Conservation (phyloP, 2,329 filamentous ascomycete genomes). For the Cladosporium sp. region DNA sequence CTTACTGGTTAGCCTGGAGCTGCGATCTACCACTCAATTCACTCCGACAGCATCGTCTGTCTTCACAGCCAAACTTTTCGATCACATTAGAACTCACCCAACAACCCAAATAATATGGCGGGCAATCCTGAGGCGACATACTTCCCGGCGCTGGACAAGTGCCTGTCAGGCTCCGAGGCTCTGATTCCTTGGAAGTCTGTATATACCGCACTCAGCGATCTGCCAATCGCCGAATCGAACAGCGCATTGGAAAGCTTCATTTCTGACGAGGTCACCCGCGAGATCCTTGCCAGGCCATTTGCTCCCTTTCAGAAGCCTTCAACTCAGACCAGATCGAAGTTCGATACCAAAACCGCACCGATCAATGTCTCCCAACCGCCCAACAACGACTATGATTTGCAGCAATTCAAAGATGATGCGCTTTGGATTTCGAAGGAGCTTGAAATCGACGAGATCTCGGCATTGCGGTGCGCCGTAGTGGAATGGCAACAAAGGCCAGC, state of each 20-base stretch:
- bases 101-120: background rate
- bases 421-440: slow-evolving; percentile 79
- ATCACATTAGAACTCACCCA: background rate
- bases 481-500: slow-evolving; percentile 81
- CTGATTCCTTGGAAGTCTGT: slow-evolving; percentile 66
- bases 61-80: slow-evolving; percentile 4
- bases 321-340: slow-evolving; percentile 62
- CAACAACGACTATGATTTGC: slow-evolving; percentile 66
- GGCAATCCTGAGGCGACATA: slow-evolving; percentile 47
- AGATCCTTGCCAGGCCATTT: slow-evolving; percentile 65
- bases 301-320: slow-evolving; percentile 56
- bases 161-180: slow-evolving; percentile 73
- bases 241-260: slow-evolving; percentile 62
- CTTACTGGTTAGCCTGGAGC: background rate
- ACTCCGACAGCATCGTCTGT: background rate
- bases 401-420: slow-evolving; percentile 78
- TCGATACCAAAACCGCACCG: slow-evolving; percentile 80
- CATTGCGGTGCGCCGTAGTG: slow-evolving; percentile 72
- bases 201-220: slow-evolving; percentile 51
- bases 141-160: slow-evolving; percentile 80
- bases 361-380: slow-evolving; percentile 73
- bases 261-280: slow-evolving; percentile 62
- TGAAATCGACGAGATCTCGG: slow-evolving; percentile 74
- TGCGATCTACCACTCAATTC: background rate
- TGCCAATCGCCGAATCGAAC: slow-evolving; percentile 50